phyloP scores from a whole-genome alignment of 371 early-diverging fungal genomes.

The Mortierella sp. region DNA sequence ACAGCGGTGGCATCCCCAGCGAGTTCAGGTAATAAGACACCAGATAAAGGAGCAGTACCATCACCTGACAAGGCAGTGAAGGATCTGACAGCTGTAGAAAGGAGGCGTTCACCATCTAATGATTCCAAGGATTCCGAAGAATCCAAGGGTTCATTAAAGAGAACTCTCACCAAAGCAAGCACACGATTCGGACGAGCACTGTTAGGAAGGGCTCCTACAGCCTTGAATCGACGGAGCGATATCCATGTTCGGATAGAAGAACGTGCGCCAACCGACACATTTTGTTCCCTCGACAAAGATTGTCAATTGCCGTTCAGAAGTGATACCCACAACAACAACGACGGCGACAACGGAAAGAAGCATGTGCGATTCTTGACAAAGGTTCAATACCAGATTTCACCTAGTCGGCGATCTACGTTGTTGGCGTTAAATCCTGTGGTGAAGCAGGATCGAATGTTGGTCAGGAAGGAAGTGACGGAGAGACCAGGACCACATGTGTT shows the following conservation, averaged over 20 bases:
- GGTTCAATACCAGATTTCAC: constrained; percentile 34
- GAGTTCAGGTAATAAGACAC: no score
- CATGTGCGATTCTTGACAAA: constrained; percentile 54
- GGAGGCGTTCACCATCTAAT: not conserved
- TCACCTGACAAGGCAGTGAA: not conserved
- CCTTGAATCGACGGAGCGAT: constrained; percentile 19
- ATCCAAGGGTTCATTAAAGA: constrained; percentile 5
- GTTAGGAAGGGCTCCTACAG: constrained; percentile 26
- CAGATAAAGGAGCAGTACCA: not conserved
- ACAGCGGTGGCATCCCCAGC: not conserved
- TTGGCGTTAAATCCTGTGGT: constrained; percentile 24
- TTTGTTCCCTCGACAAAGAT: constrained; percentile 37
- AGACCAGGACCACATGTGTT: constrained; percentile 50
- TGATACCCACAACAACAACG: not conserved
- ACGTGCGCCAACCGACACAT: constrained; percentile 9
- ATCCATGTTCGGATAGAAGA: not conserved
- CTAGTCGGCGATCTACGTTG: constrained; percentile 31
- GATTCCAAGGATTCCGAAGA: not conserved
- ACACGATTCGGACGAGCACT: constrained; percentile 39
- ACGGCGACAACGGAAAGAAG: constrained; percentile 12
- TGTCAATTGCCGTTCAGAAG: constrained; percentile 4
- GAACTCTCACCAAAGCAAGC: constrained; percentile 24
- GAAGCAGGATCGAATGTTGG: constrained; percentile 50
- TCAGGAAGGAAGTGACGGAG: constrained; percentile 46
- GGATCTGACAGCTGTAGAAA: not conserved